These are phyloP conservation scores for Yamadazyma trypodendri DNA, from an alignment of 1,139 yeast genomes.

Conservation along the genomic window DNA sequence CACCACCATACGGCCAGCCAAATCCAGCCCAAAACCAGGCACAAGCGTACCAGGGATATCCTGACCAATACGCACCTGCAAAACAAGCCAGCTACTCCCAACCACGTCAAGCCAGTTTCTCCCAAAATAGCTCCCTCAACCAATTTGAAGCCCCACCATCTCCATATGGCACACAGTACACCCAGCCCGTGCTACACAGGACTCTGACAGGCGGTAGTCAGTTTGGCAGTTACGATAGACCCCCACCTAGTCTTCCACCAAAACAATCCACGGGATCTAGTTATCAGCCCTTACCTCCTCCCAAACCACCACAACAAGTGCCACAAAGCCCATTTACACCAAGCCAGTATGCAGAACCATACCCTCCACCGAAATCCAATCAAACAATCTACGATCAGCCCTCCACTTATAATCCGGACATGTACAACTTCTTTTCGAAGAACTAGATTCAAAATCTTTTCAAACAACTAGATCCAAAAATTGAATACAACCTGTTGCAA, in stretches of 20 bases:
- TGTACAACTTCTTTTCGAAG: constrained; percentile 43
- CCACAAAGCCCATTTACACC: background rate
- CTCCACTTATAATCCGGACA: constrained; percentile 47
- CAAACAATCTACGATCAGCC: constrained; percentile 44
- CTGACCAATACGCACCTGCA: background rate
- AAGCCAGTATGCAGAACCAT: constrained; percentile 11
- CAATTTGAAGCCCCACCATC: constrained; percentile 3
- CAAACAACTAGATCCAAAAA: too few species aligned
- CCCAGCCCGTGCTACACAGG: constrained; percentile 14
- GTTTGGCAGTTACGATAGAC: constrained; percentile 8
- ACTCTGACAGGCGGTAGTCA: constrained; percentile 8
- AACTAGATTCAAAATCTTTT: too few species aligned
- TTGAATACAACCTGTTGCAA: too few species aligned
- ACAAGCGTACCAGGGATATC: background rate
- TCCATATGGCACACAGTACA: constrained; percentile 4
- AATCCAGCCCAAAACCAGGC: too few species aligned
- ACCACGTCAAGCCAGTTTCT: constrained; percentile 1
- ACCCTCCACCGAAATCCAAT: constrained; percentile 2
- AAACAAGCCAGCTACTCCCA: background rate
- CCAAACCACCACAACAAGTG: constrained; percentile 9
- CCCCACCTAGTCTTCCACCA: constrained; percentile 14
- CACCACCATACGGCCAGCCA: too few species aligned
- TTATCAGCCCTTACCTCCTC: constrained; percentile 4
- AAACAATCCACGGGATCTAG: constrained; percentile 6
- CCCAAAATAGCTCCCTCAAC: background rate